Percentiles rank a stretch among this genome's conserved stretches.
Evolutionary conservation across 2,329 filamentous ascomycete genomes (phyloP).

Genomic region (Fusarium irregulare): DNA sequence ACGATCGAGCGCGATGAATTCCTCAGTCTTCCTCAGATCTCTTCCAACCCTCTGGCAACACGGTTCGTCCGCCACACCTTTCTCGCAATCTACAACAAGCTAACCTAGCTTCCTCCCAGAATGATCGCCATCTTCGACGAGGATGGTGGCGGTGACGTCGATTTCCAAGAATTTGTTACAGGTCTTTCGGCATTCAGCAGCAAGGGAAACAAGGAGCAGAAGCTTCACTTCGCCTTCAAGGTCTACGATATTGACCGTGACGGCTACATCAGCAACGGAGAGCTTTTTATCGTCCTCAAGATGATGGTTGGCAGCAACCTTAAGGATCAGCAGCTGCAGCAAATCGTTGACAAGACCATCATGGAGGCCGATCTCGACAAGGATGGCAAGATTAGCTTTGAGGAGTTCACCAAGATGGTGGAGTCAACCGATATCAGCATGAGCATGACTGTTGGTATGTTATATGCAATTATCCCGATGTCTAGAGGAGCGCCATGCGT

Average conservation of each 20-base stretch:
- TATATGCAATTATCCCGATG: neutral
- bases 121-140: slow-evolving; percentile 99
- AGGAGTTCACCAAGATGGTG: slow-evolving; percentile 99
- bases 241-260: slow-evolving; percentile 99
- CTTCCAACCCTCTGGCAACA: slow-evolving; percentile 95
- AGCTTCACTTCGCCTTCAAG: slow-evolving; percentile 97
- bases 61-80: slow-evolving; percentile 65
- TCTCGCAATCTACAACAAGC: neutral
- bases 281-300: slow-evolving; percentile 99
- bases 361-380: slow-evolving; percentile 98
- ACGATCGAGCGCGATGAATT: slow-evolving; percentile 99
- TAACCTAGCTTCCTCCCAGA: slow-evolving; percentile 57
- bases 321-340: slow-evolving; percentile 98
- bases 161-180: slow-evolving; percentile 98
- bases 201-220: slow-evolving; percentile 99
- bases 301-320: slow-evolving; percentile 99
- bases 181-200: slow-evolving; percentile 95
- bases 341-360: slow-evolving; percentile 99
- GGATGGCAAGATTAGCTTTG: slow-evolving; percentile 98
- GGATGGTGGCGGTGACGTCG: slow-evolving; percentile 96
- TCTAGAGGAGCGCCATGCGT: neutral
- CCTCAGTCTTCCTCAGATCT: slow-evolving; percentile 95
- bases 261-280: slow-evolving; percentile 98
- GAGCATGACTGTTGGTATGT: slow-evolving; percentile 78
- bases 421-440: slow-evolving; percentile 88